Evolutionary conservation across 2,329 filamentous ascomycete species (phyloP), one percentile per base, ranked within the genome.

Genomic region (Byssothecium circinans): DNA sequence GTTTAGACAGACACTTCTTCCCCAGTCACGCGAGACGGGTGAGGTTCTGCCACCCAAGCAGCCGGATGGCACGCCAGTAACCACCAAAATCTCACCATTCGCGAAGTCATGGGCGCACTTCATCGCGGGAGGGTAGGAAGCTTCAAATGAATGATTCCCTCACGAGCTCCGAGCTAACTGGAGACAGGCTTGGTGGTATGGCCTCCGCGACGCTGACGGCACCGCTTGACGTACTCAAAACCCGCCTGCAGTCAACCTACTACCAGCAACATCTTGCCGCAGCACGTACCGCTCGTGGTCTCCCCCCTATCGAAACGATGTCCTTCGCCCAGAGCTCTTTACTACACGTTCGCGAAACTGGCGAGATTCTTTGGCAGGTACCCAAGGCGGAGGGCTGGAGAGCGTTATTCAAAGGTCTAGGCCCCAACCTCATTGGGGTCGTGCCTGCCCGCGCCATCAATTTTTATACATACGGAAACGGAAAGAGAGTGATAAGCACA

Each of bases 171-270:
- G 34, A 19, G 42, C 58, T 67, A 35, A 67, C 50, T 30, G 4
- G n/a, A 19, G 30, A 52, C 57, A 95, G 91, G 34, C 75, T 89
- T 43, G 91, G 91, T 60, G 91, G 91, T 59, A 95, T 96, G 86
- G 91, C 89, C 15, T 87, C 92, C 10, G 89, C 92, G 19, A 86
- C 88, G n/a, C 74, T 96, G n/a, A 96, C 92, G 1, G 91, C 90
- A 8, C 92, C 92, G 18, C 86, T 97, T 50, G 92, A 96, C 67
- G 91, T 96, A 25, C 81, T 97, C 41, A 95, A 95, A 72, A 97
- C 92, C 10, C 85, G 92, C 29, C 79, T 97, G 2, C 92, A 97
- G 70, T 95, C 90, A 63, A 91, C 95, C 67, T 95, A 95, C 70
- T 96, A 96, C 78, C 89, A 96, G 70, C 80, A 85, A 8, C 89